These are phyloP conservation scores for Boletus huronensis DNA, from an alignment of 768 basidiomycete species.

Conservation along the genomic window DNA sequence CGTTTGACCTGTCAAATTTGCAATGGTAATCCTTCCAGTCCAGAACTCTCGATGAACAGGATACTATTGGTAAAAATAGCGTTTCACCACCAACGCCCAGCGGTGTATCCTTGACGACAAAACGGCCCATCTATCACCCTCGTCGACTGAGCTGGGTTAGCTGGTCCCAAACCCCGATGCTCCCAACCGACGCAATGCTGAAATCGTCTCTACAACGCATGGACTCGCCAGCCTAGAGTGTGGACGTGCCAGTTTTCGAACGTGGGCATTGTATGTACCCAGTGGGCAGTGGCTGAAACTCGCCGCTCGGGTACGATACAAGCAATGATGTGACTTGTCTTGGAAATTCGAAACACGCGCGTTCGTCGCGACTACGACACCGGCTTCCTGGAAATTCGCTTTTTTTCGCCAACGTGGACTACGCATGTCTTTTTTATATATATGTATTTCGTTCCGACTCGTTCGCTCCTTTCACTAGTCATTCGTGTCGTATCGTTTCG, in stretches of 20 bases:
- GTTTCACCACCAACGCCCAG: background rate
- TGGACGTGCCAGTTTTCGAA: background rate
- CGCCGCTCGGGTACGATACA: background rate
- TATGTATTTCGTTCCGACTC: background rate
- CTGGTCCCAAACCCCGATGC: background rate
- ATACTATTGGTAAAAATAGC: too few relatives aligned
- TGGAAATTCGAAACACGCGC: constrained; percentile 10
- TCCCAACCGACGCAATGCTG: background rate
- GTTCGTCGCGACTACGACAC: background rate
- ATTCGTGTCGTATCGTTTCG: background rate
- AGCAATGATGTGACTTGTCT: background rate
- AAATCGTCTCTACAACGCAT: background rate
- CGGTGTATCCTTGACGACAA: background rate
- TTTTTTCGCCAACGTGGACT: background rate
- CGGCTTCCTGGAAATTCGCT: background rate
- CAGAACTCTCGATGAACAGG: background rate
- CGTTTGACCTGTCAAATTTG: background rate
- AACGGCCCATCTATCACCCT: background rate
- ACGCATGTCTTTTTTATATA: background rate
- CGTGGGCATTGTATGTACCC: background rate
- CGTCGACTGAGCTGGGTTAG: background rate
- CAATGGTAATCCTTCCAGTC: background rate
- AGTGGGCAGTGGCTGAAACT: background rate
- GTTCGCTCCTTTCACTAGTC: background rate
- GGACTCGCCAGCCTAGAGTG: too few relatives aligned